Evolutionary conservation across 352 stramenopile genomes (phyloP).

Genomic region (Stephanocyclus meneghinianus): DNA sequence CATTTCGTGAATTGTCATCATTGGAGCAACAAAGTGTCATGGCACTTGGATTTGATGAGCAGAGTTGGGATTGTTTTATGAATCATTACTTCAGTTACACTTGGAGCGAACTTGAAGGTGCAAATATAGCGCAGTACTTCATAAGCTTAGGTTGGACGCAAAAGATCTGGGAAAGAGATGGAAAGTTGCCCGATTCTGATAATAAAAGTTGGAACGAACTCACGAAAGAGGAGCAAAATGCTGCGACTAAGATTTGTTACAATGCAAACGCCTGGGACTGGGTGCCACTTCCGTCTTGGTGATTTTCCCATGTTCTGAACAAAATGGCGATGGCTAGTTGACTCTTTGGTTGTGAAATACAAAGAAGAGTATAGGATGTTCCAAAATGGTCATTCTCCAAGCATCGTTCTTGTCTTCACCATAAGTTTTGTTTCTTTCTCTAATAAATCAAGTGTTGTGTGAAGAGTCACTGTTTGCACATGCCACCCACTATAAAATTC

Average conservation of each 20-base stretch:
- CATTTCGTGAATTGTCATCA: conserved; percentile 19
- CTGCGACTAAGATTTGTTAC: conserved; percentile 42
- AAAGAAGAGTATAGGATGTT: conserved; percentile 1
- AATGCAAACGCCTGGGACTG: conserved; percentile 35
- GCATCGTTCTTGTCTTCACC: not conserved
- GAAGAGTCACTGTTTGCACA: no score
- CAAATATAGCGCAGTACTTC: conserved; percentile 18
- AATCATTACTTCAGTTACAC: conserved; percentile 49
- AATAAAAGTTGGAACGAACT: conserved; percentile 45
- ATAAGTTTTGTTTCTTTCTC: no score
- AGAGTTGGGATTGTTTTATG: conserved; percentile 48
- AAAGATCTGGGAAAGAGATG: conserved; percentile 24
- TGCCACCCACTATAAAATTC: no score
- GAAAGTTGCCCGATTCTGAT: conserved; percentile 14
- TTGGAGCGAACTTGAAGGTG: conserved; percentile 35
- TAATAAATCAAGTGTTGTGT: no score
- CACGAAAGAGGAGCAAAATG: conserved; percentile 18
- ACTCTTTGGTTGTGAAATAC: not conserved
- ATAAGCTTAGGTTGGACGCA: conserved; percentile 27
- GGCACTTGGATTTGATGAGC: conserved; percentile 30
- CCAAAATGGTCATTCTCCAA: not conserved
- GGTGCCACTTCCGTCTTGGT: conserved; percentile 13
- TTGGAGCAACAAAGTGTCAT: conserved; percentile 13
- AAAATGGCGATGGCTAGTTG: no score
- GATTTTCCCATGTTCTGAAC: not conserved